phyloP scores from a whole-genome alignment of 164 flowering plant genomes.

The Amborella trichopoda region DNA sequence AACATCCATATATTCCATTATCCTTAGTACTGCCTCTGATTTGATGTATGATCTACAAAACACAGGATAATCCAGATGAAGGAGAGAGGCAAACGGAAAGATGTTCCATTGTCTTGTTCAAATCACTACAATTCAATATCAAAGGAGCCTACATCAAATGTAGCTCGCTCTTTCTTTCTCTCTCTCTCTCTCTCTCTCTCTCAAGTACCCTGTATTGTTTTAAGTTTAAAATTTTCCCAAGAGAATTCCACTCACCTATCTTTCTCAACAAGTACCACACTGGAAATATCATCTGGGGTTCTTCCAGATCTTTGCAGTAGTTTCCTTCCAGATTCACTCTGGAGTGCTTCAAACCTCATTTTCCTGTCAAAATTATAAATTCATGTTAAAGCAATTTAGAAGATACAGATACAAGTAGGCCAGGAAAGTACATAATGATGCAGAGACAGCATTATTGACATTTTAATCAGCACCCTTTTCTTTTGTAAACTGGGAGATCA shows the following conservation, averaged over 20 bases:
- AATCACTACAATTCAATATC: background rate
- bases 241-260: constrained; percentile 43
- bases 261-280: constrained; percentile 87
- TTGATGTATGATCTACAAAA: constrained; percentile 69
- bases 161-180: too few relatives aligned
- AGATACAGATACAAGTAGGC: background rate
- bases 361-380: constrained; percentile 24
- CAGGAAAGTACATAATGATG: background rate
- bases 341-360: constrained; percentile 80
- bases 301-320: constrained; percentile 79
- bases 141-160: too few relatives aligned
- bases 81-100: background rate
- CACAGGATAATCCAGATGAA: background rate
- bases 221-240: too few relatives aligned
- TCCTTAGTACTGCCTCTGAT: constrained; percentile 92
- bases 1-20: constrained; percentile 78
- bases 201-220: too few relatives aligned
- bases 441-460: background rate
- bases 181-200: too few relatives aligned
- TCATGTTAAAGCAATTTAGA: background rate
- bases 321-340: constrained; percentile 78
- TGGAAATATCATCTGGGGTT: constrained; percentile 93
- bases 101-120: background rate
- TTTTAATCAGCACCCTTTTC: background rate
- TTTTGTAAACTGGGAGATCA: background rate